Conservation (phyloP, 805 yeast species). For the Vanderwaltozyma polyspora region DNA sequence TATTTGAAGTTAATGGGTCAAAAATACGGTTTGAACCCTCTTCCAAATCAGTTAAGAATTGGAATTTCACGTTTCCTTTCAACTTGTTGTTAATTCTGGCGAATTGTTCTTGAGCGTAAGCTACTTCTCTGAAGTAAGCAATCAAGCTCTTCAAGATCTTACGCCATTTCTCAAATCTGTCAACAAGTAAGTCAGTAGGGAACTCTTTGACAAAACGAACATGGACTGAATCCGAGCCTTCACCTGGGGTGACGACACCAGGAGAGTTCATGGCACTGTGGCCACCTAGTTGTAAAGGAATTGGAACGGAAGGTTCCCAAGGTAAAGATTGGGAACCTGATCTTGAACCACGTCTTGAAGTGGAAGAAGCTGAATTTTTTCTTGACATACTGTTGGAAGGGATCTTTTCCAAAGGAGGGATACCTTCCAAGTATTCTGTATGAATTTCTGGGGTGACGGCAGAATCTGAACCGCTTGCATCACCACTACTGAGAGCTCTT, state of each 20-base stretch:
- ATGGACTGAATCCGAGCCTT: not conserved
- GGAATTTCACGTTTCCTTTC: conserved; percentile 48
- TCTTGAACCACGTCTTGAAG: no score
- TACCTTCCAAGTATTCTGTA: no score
- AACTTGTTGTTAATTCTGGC: conserved; percentile 52
- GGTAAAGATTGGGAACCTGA: no score
- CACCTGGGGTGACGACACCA: no score
- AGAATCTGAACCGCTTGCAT: not conserved
- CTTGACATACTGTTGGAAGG: no score
- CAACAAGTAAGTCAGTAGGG: conserved; percentile 76
- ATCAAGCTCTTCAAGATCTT: conserved; percentile 58
- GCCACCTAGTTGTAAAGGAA: not conserved
- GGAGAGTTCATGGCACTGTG: no score
- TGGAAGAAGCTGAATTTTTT: no score
- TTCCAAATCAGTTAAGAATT: conserved; percentile 25
- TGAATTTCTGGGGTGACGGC: not conserved
- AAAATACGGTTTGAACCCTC: conserved; percentile 27
- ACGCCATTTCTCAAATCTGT: conserved; percentile 71
- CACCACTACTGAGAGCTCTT: not conserved
- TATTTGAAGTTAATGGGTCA: conserved; percentile 40
- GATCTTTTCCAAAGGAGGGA: no score
- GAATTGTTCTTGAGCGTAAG: conserved; percentile 69
- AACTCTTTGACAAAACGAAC: conserved; percentile 23
- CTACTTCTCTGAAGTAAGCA: conserved; percentile 59
- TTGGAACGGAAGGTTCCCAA: conserved; percentile 1